Conservation (phyloP, 2,329 filamentous ascomycete species). For the Colletotrichum musae region DNA sequence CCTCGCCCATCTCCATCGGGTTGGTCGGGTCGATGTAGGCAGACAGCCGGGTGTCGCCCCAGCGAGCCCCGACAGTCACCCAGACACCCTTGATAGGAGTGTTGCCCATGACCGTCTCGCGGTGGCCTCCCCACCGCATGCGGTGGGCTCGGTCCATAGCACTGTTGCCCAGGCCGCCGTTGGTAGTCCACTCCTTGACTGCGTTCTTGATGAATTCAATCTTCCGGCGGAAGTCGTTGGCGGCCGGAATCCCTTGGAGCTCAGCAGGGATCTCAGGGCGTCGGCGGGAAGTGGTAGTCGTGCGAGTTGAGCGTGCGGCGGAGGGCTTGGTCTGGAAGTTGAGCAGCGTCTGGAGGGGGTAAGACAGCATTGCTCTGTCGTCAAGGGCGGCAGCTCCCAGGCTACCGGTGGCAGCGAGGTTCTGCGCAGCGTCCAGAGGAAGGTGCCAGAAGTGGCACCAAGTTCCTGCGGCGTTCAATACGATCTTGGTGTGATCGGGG, state of each 20-base stretch:
- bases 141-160: conserved; percentile 69
- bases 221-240: conserved; percentile 82
- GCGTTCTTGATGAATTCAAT: conserved; percentile 79
- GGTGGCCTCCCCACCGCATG: conserved; percentile 71
- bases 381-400: conserved; percentile 80
- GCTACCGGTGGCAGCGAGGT: conserved; percentile 75
- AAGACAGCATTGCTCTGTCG: conserved; percentile 79
- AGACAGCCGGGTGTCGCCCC: conserved; percentile 70
- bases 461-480: conserved; percentile 80
- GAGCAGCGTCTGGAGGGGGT: conserved; percentile 80
- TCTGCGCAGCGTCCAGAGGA: conserved; percentile 77
- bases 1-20: conserved; percentile 67
- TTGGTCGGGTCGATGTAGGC: conserved; percentile 69
- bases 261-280: conserved; percentile 73
- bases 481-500: conserved; percentile 88
- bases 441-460: conserved; percentile 86
- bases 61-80: conserved; percentile 76
- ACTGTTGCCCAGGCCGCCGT: conserved; percentile 79
- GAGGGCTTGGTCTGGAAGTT: conserved; percentile 72
- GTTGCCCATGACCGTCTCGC: conserved; percentile 68
- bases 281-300: conserved; percentile 64
- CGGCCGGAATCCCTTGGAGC: conserved; percentile 75
- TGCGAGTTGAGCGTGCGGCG: conserved; percentile 56
- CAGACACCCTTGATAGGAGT: conserved; percentile 75
- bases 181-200: conserved; percentile 78